Base-by-base conservation (phyloP, 495 filamentous ascomycete species). In the Pseudomonodictys pantanalensis region DNA sequence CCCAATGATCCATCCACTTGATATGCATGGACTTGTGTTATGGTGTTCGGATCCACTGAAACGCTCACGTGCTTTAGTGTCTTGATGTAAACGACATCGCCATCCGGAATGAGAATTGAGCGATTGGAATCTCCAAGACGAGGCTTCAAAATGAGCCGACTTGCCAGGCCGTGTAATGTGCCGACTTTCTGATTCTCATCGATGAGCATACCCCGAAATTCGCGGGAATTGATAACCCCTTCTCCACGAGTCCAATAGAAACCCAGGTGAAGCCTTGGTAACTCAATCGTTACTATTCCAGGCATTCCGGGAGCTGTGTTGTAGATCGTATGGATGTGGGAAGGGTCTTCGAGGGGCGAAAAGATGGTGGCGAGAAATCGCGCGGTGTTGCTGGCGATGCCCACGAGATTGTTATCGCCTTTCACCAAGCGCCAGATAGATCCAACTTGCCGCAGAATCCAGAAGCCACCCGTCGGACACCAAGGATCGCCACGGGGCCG, bases 401-500 rank as follows among this genome's bases (percentile, higher is more conserved):
- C 54, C 10, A 56, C 60, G 38, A 63, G 26, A 10, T 38, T 32
- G 10, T 3, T 10, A 20, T 6, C 1, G 1, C 3, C 35, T 1
- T 64, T 52, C 11, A 24, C 43, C 4, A 58, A 22, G 8, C 48
- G 17, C 72, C 60, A 18, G 23, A 2, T 29, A 3, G n/a, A 15
- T 1, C 41, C 43, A 39, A 53, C 11, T n/a, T 42, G 23, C 22
- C 38, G 17, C 18, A 60, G 35, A 26, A 25, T 29, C 48, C 57
- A 60, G 1, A 15, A 5, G 17, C 71, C 2, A 1, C 28, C 23
- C 11, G 62, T 67, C 4, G 65, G 60, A 0, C 44, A 50, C 83
- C 82, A 88, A 1, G 75, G 71, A 20, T 69, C 18, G 0, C 66
- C 55, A 1, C 52, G 18, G 1, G 77, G 75, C 0, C 83, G 72